These are phyloP conservation scores for Ophiostoma fasciatum DNA, from an alignment of 2,329 filamentous ascomycete genomes.

Conservation along the genomic window DNA sequence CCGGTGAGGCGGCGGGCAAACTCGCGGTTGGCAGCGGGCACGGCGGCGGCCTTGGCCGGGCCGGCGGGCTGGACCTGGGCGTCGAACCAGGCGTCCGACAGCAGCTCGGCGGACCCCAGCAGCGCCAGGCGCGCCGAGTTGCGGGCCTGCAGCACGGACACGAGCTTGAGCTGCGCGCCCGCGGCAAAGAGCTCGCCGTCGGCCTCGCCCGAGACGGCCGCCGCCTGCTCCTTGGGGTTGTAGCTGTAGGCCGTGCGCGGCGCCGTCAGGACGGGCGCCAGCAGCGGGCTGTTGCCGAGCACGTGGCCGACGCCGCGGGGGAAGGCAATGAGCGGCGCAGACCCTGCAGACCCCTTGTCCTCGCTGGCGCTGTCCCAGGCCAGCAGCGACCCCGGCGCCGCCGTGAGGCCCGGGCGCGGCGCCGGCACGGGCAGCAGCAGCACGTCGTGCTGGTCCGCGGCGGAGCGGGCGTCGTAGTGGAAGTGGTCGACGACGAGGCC, in stretches of 20 bases:
- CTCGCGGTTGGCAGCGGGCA: conserved; percentile 61
- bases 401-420: conserved; percentile 52
- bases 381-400: conserved; percentile 49
- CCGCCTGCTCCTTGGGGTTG: conserved; percentile 74
- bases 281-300: conserved; percentile 61
- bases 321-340: conserved; percentile 59
- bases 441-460: conserved; percentile 75
- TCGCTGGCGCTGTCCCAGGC: conserved; percentile 23
- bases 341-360: no score
- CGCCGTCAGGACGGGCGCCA: conserved; percentile 70
- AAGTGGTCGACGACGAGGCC: conserved; percentile 89
- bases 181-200: conserved; percentile 58
- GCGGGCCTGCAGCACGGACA: conserved; percentile 78
- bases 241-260: conserved; percentile 82
- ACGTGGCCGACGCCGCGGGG: conserved; percentile 68
- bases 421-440: conserved; percentile 60
- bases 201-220: conserved; percentile 61
- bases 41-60: conserved; percentile 29
- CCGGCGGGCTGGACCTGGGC: conserved; percentile 56
- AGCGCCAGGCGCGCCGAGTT: conserved; percentile 86
- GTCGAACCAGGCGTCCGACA: conserved; percentile 81
- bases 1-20: conserved; percentile 75
- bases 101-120: conserved; percentile 71
- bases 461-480: conserved; percentile 67
- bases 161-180: conserved; percentile 67